These are phyloP conservation scores for Talaromyces sp. DNA, from an alignment of 2,329 filamentous ascomycete species.

Conservation along the genomic window DNA sequence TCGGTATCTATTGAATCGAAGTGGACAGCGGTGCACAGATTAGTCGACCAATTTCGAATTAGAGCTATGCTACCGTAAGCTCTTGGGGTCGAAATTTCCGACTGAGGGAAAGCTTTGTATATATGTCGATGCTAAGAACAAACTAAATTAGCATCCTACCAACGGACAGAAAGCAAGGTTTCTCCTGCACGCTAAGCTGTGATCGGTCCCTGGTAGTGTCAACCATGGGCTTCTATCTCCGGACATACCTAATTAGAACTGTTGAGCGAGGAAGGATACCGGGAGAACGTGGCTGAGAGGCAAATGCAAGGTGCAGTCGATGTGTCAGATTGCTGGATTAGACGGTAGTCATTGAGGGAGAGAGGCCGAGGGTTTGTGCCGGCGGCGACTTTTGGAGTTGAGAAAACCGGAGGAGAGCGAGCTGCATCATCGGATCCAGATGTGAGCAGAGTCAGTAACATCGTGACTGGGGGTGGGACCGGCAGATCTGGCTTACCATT, in stretches of 20 bases:
- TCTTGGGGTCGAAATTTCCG: background rate
- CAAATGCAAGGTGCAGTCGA: background rate
- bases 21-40: background rate
- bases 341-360: background rate
- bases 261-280: background rate
- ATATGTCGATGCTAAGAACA: background rate
- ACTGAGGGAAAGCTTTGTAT: background rate
- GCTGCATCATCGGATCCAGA: background rate
- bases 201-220: slow-evolving; percentile 11
- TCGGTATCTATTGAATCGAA: background rate
- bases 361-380: too few species aligned
- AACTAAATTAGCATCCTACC: slow-evolving; percentile 3
- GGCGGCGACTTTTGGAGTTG: background rate
- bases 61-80: background rate
- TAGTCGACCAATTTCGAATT: background rate
- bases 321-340: background rate
- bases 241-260: background rate
- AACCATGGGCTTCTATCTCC: slow-evolving; percentile 2
- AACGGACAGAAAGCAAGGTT: background rate
- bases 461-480: background rate
- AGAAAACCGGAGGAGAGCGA: background rate
- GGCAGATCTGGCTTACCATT: slow-evolving; percentile 1
- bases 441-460: background rate
- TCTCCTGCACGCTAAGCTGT: slow-evolving; percentile 11
- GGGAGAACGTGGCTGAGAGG: background rate